A percentile compares a stretch with the other conserved stretches of the same genome.
These are phyloP conservation scores for Termitomyces sp. DNA, from an alignment of 768 basidiomycete genomes.

Conservation along the genomic window DNA sequence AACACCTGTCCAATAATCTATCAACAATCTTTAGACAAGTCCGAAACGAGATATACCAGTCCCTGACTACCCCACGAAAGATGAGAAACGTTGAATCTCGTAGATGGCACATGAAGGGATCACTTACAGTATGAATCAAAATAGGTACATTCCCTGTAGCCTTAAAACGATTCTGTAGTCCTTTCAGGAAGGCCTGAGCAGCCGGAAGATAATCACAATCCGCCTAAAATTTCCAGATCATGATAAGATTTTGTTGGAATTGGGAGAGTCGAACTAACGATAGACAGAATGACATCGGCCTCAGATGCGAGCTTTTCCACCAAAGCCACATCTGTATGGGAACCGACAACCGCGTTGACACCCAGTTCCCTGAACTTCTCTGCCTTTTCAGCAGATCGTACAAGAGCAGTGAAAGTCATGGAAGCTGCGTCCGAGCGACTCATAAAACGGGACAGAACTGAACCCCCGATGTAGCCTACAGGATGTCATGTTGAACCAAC, in stretches of 20 bases:
- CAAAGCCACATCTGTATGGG: constrained; percentile 37
- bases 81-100: neutral
- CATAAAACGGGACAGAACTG: constrained; percentile 42
- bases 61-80: constrained; percentile 39
- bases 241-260: neutral
- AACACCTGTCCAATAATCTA: constrained; percentile 25
- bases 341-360: constrained; percentile 38
- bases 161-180: constrained; percentile 44
- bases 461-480: constrained; percentile 47
- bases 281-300: constrained; percentile 23
- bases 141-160: constrained; percentile 39
- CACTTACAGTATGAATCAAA: constrained; percentile 61
- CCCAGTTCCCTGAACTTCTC: constrained; percentile 35
- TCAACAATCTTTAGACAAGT: neutral
- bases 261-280: constrained; percentile 2
- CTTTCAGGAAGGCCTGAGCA: constrained; percentile 43
- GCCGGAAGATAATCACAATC: constrained; percentile 43
- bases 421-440: constrained; percentile 28
- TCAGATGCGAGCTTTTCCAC: constrained; percentile 41
- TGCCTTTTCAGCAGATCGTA: constrained; percentile 43
- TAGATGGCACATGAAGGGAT: neutral
- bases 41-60: constrained; percentile 29
- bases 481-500: no score
- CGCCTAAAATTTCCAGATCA: constrained; percentile 19
- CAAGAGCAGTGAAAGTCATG: constrained; percentile 41